Base-by-base conservation (phyloP, 2,329 filamentous ascomycete genomes). In the Westerdykella aurantiaca region DNA sequence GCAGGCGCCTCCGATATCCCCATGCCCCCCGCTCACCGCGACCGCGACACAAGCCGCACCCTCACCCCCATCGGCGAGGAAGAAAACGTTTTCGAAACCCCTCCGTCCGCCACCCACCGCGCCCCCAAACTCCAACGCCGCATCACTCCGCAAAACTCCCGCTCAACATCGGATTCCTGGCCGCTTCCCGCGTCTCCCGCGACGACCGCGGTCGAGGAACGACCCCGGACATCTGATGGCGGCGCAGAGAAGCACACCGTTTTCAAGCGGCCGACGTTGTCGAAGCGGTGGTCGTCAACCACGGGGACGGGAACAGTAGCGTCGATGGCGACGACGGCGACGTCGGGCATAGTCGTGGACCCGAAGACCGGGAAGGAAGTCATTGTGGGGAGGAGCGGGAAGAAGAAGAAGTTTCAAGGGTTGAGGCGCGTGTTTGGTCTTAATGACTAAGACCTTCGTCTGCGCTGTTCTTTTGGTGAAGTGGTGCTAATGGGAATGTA, bases 361-460 rank as follows among this genome's bases (percentile, higher is more conserved):
- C 56, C 64, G n/a, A 59, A 55, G 6, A 55, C 54, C 16, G 57
- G 48, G 49, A 58, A 52, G 21, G 58, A 49, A 25, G 56, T 61
- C 2, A 58, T 64, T 25, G 59, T 66, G 34, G 52, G 61, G 12
- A 48, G 64, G 41, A 66, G 63, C 5, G 60, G 65, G 37, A 74
- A 72, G 63, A 78, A 77, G 69, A 87, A 86, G 75, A 85, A 83
- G 66, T 87, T 88, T 64, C 75, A 76, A 34, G 69, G 72, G 43
- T 65, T 88, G 60, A 79, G 84, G 61, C 79, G 74, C 62, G 83
- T 84, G 63, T 85, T 88, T 66, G 72, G 74, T 39, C 62, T 81
- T 39, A 67, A 78, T 58, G 76, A 79, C 56, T 81, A 63, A 69
- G 41, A 29, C 25, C 25, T 29, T 9, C 7, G 11, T 29, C 25